Conservation (phyloP, 164 flowering plant species). For the Pachysandra terminalis region DNA sequence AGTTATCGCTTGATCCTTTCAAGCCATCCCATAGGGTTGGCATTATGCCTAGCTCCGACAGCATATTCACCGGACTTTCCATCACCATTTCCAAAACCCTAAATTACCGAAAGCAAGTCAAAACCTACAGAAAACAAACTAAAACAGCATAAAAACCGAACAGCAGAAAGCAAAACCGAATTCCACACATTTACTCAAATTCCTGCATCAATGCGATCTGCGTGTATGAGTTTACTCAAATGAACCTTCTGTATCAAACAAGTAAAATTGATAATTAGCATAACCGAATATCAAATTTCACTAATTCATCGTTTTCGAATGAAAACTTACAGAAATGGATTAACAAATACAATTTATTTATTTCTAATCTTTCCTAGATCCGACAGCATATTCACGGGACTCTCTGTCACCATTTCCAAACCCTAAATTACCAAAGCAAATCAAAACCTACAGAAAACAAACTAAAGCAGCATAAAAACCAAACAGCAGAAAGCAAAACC, state of each 20-base stretch:
- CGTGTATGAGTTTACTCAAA: not conserved
- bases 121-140: not conserved
- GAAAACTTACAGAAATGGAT: too few species aligned
- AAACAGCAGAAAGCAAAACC: not conserved
- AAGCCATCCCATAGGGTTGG: slow-evolving; percentile 17
- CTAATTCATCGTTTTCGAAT: too few species aligned
- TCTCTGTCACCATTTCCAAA: slow-evolving; percentile 39
- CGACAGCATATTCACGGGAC: slow-evolving; percentile 34
- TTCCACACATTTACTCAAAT: slow-evolving; percentile 13
- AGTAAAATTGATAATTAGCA: too few species aligned
- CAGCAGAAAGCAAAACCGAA: not conserved
- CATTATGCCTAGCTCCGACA: slow-evolving; percentile 24
- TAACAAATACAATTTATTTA: too few species aligned
- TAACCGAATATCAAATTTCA: too few species aligned
- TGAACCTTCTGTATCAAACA: not conserved
- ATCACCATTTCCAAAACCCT: slow-evolving; percentile 39
- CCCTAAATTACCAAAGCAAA: slow-evolving; percentile 18
- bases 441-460: not conserved
- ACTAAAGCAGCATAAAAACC: not conserved
- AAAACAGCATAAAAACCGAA: not conserved
- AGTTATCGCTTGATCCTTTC: slow-evolving; percentile 31
- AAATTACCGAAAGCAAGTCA: slow-evolving; percentile 2
- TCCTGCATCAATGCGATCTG: slow-evolving; percentile 14
- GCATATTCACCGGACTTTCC: slow-evolving; percentile 36
- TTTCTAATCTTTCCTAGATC: too few species aligned